Percentiles rank a stretch among this genome's conserved stretches.
phyloP scores from a whole-genome alignment of 768 basidiomycete species.

The Lanmaoa pseudosensibilis region DNA sequence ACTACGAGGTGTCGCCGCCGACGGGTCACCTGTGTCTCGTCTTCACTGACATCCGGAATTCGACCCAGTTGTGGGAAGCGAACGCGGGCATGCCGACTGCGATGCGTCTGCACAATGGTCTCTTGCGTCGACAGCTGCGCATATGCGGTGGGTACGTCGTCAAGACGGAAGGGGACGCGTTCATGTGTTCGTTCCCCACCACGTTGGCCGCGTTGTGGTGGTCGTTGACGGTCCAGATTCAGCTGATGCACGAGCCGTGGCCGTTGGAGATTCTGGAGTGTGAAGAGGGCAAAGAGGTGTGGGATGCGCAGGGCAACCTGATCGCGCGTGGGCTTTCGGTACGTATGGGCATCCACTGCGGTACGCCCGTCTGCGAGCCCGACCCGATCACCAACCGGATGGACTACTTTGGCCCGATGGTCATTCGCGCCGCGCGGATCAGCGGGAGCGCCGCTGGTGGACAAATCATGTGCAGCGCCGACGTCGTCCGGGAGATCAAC shows the following conservation, averaged over 20 bases:
- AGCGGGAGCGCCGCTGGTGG: conserved; percentile 83
- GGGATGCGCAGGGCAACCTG: conserved; percentile 62
- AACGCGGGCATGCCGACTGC: conserved; percentile 95
- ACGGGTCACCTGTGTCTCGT: conserved; percentile 87
- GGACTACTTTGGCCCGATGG: conserved; percentile 98
- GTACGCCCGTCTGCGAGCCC: conserved; percentile 82
- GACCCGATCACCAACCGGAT: conserved; percentile 92
- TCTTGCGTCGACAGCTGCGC: conserved; percentile 82
- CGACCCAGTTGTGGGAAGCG: conserved; percentile 94
- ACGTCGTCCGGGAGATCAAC: conserved; percentile 79
- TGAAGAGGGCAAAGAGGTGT: conserved; percentile 82
- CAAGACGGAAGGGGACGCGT: conserved; percentile 98
- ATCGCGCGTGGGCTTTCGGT: conserved; percentile 89
- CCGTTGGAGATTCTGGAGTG: conserved; percentile 91
- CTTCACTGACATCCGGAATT: conserved; percentile 97
- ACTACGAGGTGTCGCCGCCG: conserved; percentile 80
- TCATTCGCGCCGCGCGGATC: conserved; percentile 90
- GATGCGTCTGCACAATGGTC: conserved; percentile 84
- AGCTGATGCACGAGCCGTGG: conserved; percentile 83
- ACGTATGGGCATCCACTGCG: conserved; percentile 97
- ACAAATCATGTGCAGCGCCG: conserved; percentile 89
- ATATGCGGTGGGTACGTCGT: conserved; percentile 97
- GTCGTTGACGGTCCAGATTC: conserved; percentile 82
- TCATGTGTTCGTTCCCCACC: conserved; percentile 97
- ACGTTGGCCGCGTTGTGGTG: conserved; percentile 86